Percentiles rank a stretch among this genome's conserved stretches.
Evolutionary conservation across 306 rosid species (phyloP).

Genomic region (Corylus americana): DNA sequence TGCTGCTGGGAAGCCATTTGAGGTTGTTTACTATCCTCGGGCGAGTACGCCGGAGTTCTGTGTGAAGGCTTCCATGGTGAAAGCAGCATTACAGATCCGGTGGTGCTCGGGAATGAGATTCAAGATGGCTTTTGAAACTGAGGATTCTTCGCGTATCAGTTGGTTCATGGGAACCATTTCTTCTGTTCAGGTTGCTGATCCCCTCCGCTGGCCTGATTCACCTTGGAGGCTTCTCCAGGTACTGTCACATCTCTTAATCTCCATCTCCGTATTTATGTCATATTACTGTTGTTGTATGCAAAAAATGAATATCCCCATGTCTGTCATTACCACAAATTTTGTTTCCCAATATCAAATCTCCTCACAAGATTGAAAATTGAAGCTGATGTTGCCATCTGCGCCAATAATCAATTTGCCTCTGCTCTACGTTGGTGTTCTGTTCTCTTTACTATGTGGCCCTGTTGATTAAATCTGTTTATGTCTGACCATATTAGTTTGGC

Average conservation of each 20-base stretch:
- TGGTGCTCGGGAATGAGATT: slow-evolving; percentile 89
- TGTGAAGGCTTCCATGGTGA: slow-evolving; percentile 70
- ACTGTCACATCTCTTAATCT: slow-evolving; percentile 22
- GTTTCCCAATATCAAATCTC: background rate
- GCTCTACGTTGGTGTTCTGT: background rate
- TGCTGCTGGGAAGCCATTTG: slow-evolving; percentile 70
- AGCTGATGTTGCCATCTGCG: background rate
- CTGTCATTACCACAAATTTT: background rate
- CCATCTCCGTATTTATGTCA: background rate
- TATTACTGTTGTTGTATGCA: background rate
- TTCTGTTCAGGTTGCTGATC: slow-evolving; percentile 75
- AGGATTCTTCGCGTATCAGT: slow-evolving; percentile 81
- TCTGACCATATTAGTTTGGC: background rate
- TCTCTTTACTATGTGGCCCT: background rate
- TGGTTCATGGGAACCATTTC: slow-evolving; percentile 96
- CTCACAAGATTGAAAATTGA: background rate
- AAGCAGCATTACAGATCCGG: slow-evolving; percentile 62
- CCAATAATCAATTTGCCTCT: background rate
- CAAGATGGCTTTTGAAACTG: slow-evolving; percentile 94
- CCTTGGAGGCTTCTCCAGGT: slow-evolving; percentile 99
- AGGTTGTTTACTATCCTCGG: slow-evolving; percentile 85
- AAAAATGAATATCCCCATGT: background rate
- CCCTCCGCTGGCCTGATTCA: slow-evolving; percentile 81
- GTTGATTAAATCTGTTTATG: background rate
- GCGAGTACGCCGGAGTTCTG: slow-evolving; percentile 89